Percentiles rank a stretch among this genome's conserved stretches.
Evolutionary conservation across 1,284 basidiomycete genomes (phyloP).

Genomic region (Ustilago trichophora): DNA sequence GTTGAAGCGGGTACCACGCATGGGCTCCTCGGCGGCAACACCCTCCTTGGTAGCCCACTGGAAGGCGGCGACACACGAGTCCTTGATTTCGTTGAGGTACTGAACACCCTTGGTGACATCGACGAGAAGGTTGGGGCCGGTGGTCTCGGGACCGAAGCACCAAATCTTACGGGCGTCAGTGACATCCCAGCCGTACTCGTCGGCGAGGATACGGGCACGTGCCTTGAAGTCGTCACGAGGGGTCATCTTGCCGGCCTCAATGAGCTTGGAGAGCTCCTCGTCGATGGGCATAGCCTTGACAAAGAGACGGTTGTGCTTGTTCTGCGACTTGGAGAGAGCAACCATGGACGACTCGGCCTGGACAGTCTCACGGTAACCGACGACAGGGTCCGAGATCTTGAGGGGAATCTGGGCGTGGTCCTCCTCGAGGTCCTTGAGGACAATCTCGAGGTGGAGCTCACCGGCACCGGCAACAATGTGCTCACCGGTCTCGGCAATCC

Average conservation of each 20-base stretch:
- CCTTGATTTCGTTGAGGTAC: slow-evolving; percentile 88
- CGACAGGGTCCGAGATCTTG: slow-evolving; percentile 98
- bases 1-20: slow-evolving; percentile 98
- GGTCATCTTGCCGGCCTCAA: slow-evolving; percentile 86
- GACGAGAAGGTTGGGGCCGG: slow-evolving; percentile 94
- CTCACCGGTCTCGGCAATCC: slow-evolving; percentile 91
- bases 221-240: slow-evolving; percentile 97
- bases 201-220: slow-evolving; percentile 93
- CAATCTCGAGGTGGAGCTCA: slow-evolving; percentile 99
- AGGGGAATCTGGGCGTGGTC: slow-evolving; percentile 99
- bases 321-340: slow-evolving; percentile 98
- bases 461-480: slow-evolving; percentile 99
- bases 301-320: slow-evolving; percentile 99
- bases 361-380: slow-evolving; percentile 98
- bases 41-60: slow-evolving; percentile 92
- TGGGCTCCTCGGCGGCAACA: slow-evolving; percentile 94
- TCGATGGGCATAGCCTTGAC: slow-evolving; percentile 91
- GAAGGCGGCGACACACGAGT: slow-evolving; percentile 98
- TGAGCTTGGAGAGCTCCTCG: slow-evolving; percentile 91
- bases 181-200: slow-evolving; percentile 98
- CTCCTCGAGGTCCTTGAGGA: slow-evolving; percentile 99
- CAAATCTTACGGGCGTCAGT: slow-evolving; percentile 99
- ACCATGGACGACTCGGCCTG: slow-evolving; percentile 94
- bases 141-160: slow-evolving; percentile 99
- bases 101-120: slow-evolving; percentile 97